Evolutionary conservation across 2,329 filamentous ascomycete species (phyloP).

Genomic region (Colletotrichum incanum): DNA sequence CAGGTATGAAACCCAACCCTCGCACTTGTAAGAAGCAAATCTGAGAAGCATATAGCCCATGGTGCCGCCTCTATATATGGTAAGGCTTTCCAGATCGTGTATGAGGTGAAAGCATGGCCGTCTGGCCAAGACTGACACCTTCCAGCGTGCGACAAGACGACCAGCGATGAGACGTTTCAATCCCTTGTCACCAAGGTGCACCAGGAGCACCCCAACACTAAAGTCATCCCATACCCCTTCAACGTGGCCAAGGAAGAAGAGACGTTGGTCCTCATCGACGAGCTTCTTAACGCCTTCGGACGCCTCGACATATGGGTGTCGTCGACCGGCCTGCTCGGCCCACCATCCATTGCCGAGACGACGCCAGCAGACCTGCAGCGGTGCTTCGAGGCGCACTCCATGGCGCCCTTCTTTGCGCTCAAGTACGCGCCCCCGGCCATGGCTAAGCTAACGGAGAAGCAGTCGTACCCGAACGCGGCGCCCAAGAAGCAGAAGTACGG

Average conservation of each 20-base stretch:
- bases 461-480: constrained; percentile 73
- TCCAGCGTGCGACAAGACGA: constrained; percentile 64
- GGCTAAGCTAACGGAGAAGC: constrained; percentile 69
- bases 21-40: not conserved
- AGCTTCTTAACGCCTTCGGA: constrained; percentile 73
- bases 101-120: not conserved
- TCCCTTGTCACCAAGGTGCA: constrained; percentile 59
- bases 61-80: constrained; percentile 76
- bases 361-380: constrained; percentile 69
- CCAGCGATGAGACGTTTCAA: constrained; percentile 57
- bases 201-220: constrained; percentile 67
- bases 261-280: constrained; percentile 73
- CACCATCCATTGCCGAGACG: constrained; percentile 69
- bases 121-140: not conserved
- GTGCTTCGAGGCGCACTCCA: constrained; percentile 73
- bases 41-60: constrained; percentile 62
- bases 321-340: constrained; percentile 70
- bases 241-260: constrained; percentile 72
- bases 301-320: constrained; percentile 75
- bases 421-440: constrained; percentile 77
- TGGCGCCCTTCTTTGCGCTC: constrained; percentile 76
- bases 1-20: constrained; percentile 56
- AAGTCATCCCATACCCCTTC: constrained; percentile 74
- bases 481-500: constrained; percentile 74
- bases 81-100: constrained; percentile 43